These are phyloP conservation scores for Talaromyces sp. DNA, from an alignment of 2,329 filamentous ascomycete species.

Conservation along the genomic window DNA sequence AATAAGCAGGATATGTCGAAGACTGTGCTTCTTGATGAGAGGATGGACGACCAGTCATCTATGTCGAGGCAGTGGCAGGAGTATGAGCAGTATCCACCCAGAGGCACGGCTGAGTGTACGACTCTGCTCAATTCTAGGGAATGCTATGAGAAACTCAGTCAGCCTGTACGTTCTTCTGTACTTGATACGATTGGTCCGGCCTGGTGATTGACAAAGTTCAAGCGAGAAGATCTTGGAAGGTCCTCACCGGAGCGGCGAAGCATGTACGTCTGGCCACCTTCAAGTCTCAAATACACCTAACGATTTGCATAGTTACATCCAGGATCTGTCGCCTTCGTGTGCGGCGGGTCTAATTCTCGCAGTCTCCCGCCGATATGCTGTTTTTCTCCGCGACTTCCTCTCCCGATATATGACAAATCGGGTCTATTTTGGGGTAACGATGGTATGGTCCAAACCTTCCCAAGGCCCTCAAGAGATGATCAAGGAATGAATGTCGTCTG, in stretches of 20 bases:
- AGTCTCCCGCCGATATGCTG: neutral
- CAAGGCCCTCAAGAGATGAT: neutral
- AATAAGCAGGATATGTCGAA: neutral
- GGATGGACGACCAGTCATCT: neutral
- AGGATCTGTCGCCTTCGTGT: slow-evolving; percentile 5
- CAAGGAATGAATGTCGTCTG: neutral
- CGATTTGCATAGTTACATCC: neutral
- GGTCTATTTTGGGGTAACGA: neutral
- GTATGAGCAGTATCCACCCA: neutral
- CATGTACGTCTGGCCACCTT: neutral
- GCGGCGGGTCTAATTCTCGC: neutral
- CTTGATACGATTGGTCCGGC: neutral
- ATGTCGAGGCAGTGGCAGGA: neutral
- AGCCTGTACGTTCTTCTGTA: neutral
- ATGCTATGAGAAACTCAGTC: slow-evolving; percentile 1
- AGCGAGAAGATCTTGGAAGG: neutral
- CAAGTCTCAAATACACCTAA: neutral
- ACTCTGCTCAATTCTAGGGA: neutral
- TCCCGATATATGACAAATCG: neutral
- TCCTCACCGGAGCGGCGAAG: slow-evolving; percentile 8
- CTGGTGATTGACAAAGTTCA: neutral
- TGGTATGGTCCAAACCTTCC: neutral
- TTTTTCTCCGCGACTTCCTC: slow-evolving; percentile 1
- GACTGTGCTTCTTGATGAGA: neutral
- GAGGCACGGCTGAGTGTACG: neutral